Percentiles rank a stretch among this genome's conserved stretches.
Evolutionary conservation across 257 asterid species (phyloP).

Genomic region (Solanum chmielewskii): DNA sequence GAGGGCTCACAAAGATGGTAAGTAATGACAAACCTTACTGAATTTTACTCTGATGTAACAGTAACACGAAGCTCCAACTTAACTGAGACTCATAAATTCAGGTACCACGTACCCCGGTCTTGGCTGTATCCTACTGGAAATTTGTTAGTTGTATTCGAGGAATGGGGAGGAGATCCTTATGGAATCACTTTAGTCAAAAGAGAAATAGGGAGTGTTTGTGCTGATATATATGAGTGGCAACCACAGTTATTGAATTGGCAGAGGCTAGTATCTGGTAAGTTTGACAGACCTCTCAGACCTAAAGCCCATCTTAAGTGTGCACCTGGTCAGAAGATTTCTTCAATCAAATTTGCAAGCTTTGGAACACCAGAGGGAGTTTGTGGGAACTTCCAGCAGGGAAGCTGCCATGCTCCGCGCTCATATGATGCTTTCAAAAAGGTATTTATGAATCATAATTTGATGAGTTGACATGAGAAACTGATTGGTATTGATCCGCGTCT

Average conservation of each 20-base stretch:
- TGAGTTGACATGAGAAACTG: background rate
- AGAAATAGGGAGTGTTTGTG: conserved; percentile 59
- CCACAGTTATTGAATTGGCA: conserved; percentile 67
- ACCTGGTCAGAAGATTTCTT: conserved; percentile 58
- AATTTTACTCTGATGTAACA: background rate
- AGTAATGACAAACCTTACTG: background rate
- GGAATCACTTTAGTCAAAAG: conserved; percentile 61
- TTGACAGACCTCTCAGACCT: conserved; percentile 62
- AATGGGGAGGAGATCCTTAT: conserved; percentile 90
- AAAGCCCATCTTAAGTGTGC: conserved; percentile 76
- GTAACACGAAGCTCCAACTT: background rate
- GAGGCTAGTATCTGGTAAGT: conserved; percentile 58
- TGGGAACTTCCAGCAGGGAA: conserved; percentile 66
- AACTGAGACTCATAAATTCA: conserved; percentile 6
- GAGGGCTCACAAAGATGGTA: conserved; percentile 93
- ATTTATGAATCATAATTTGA: background rate
- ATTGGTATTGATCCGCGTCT: background rate
- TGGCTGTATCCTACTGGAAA: conserved; percentile 75
- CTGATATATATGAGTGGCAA: conserved; percentile 76
- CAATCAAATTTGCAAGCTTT: conserved; percentile 86
- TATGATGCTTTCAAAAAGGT: conserved; percentile 77
- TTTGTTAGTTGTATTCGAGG: conserved; percentile 73
- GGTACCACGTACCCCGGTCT: conserved; percentile 94
- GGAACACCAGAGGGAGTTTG: conserved; percentile 80
- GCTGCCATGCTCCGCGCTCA: conserved; percentile 70